Conservation (phyloP, 2,329 filamentous ascomycete genomes). For the Fusarium burgessii region DNA sequence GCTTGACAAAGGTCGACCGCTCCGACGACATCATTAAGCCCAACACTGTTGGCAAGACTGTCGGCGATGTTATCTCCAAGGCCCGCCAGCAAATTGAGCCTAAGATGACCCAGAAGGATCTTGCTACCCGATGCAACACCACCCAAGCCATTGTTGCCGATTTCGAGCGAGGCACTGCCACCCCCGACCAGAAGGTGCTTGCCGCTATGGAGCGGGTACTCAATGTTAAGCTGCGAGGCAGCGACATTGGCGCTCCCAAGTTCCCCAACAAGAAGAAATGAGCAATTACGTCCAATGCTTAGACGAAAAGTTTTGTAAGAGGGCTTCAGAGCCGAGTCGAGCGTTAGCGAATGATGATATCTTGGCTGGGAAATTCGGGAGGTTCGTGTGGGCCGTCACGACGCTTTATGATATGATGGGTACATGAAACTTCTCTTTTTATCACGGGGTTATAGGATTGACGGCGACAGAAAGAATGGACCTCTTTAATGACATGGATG, state of each 20-base stretch:
- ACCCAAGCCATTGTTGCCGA: slow-evolving; percentile 83
- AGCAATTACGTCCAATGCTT: slow-evolving; percentile 35
- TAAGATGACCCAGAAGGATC: slow-evolving; percentile 94
- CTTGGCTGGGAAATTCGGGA: slow-evolving; percentile 44
- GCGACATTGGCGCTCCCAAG: slow-evolving; percentile 86
- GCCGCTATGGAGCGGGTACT: slow-evolving; percentile 83
- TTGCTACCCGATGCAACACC: slow-evolving; percentile 90
- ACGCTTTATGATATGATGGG: slow-evolving; percentile 45
- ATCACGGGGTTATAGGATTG: slow-evolving; percentile 30
- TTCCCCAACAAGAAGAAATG: slow-evolving; percentile 77
- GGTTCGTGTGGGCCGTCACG: slow-evolving; percentile 46
- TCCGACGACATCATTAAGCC: slow-evolving; percentile 98
- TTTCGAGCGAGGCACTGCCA: slow-evolving; percentile 83
- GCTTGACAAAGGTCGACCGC: slow-evolving; percentile 97
- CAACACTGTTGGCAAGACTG: slow-evolving; percentile 85
- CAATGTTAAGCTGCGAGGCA: slow-evolving; percentile 87
- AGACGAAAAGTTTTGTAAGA: slow-evolving; percentile 38
- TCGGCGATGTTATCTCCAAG: slow-evolving; percentile 85
- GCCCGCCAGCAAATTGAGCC: slow-evolving; percentile 85
- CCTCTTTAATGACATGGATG: slow-evolving; percentile 18
- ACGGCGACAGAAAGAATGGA: slow-evolving; percentile 29
- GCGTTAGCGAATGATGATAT: slow-evolving; percentile 47
- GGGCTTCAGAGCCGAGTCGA: slow-evolving; percentile 46
- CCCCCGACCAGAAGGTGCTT: slow-evolving; percentile 87
- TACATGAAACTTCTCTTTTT: slow-evolving; percentile 40